Base-by-base conservation (phyloP, 1,284 basidiomycete genomes). In the Cystobasidiaceae sp. region DNA sequence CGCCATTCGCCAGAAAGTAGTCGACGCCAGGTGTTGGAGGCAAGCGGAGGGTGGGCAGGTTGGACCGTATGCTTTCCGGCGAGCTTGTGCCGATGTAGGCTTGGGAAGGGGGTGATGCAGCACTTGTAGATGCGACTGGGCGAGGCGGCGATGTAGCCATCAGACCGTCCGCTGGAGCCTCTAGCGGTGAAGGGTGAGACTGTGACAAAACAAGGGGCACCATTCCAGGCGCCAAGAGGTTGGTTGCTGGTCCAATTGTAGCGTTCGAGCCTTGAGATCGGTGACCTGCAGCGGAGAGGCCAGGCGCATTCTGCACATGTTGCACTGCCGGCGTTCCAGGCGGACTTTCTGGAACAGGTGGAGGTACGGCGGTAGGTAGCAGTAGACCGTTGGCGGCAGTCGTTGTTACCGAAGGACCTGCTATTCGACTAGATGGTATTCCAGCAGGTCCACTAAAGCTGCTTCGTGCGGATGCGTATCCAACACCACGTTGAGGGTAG, bases 391-490 rank as follows among this genome's bases (percentile, higher is more conserved):
- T n/a, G n/a, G n/a, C n/a, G n/a, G n/a, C n/a, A n/a, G n/a, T n/a
- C n/a, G n/a, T n/a, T n/a, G n/a, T n/a, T n/a, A n/a, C n/a, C n/a
- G n/a, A n/a, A n/a, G n/a, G n/a, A n/a, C n/a, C n/a, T n/a, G n/a
- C n/a, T n/a, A n/a, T n/a, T n/a, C n/a, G n/a, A n/a, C n/a, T n/a
- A n/a, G n/a, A n/a, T n/a, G 56, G 44, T 6, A 25, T 41, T 23
- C 45, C 56, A 21, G 56, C 9, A 25, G 56, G 44, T 48, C 27
- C 56, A 19, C 56, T 41, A 30, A 64, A 64, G 52, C 51, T 55
- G 25, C 30, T 54, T 1, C 61, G 33, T 19, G 61, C 52, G n/a
- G 46, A 54, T 7, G 52, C 44, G 27, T 28, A 54, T 4, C 61
- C 61, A 41, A 15, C 23, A 23, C 54, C 54, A 39, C 54, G 54